Evolutionary conservation across 208 protist genomes (phyloP), one percentile per base, ranked within the genome.

Genomic region (Crithidia acanthocephali): DNA sequence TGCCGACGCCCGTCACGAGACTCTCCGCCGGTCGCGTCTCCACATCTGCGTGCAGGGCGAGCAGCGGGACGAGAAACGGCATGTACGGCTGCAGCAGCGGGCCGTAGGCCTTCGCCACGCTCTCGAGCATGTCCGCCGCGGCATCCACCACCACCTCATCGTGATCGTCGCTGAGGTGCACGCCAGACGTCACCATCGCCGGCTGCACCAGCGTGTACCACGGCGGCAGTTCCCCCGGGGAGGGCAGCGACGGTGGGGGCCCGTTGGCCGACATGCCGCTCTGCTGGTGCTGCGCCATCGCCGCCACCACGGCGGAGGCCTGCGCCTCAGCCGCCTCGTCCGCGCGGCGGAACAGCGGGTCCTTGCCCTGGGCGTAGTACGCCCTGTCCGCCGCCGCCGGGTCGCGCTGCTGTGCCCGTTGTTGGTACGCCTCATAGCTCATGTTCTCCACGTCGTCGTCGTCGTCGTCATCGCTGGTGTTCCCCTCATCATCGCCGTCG

Each of bases 101-200:
- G 32, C 87, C 87, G 76, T 93, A 96, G 7, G 86, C 87, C 69
- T 87, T 86, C 50, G 86, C 88, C 30, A 92, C 76, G 10, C 85
- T 66, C 66, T 93, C 92, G 25, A 93, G 53, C 74, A 92, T 83
- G 22, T 92, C 87, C 10, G 78, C 76, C 15, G 83, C 86, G 3
- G 78, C 72, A 33, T 93, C 89, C 48, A 91, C 81, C 25, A 94
- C 50, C 18, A 87, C 83, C 44, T 87, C 80, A 45, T 94, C 88
- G 75, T 95, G 88, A 33, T 92, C 92, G 48, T 93, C 87, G 23
- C 57, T 47, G 32, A 94, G 68, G 37, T 68, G 40, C 16, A 79
- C 60, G 20, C 61, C 51, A 6, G 60, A 48, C 33, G 61, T 45
- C 51, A 81, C 59, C 57, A 80, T 47, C 30, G 75, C 79, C 22